phyloP scores from a whole-genome alignment of 495 filamentous ascomycete species.

The Glarea lozoyensis region DNA sequence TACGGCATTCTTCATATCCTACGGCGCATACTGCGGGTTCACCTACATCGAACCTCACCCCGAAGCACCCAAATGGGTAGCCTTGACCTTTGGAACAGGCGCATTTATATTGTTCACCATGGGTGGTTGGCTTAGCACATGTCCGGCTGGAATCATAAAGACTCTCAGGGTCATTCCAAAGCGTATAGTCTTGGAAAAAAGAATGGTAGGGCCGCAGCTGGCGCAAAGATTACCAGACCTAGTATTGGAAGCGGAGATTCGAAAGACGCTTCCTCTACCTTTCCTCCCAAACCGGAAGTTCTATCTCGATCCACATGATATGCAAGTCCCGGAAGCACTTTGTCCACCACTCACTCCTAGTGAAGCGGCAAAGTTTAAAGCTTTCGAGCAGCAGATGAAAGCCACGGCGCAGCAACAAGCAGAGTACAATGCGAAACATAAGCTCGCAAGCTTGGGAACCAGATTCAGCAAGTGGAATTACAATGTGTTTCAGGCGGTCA shows the following conservation, averaged over 20 bases:
- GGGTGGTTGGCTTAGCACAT: conserved; percentile 37
- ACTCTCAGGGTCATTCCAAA: conserved; percentile 27
- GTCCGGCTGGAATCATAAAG: conserved; percentile 30
- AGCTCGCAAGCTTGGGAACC: conserved; percentile 42
- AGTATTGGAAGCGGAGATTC: conserved; percentile 19
- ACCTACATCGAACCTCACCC: conserved; percentile 33
- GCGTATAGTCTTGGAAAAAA: neutral
- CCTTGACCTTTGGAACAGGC: conserved; percentile 32
- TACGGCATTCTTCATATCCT: conserved; percentile 46
- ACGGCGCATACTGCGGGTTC: conserved; percentile 46
- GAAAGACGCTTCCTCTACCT: conserved; percentile 19
- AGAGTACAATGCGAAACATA: conserved; percentile 33
- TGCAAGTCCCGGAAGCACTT: conserved; percentile 1
- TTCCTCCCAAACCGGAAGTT: conserved; percentile 18
- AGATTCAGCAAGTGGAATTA: conserved; percentile 25
- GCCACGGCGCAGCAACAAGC: conserved; percentile 22
- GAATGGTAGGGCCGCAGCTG: neutral
- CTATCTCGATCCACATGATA: conserved; percentile 13
- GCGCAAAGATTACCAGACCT: conserved; percentile 1
- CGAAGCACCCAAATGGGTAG: conserved; percentile 33
- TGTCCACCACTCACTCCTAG: neutral
- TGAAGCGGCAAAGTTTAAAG: neutral
- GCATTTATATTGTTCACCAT: conserved; percentile 34
- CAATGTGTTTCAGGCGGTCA: conserved; percentile 24
- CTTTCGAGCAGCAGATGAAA: conserved; percentile 21